These are phyloP conservation scores for Curvularia hawaiiensis DNA, from an alignment of 2,329 filamentous ascomycete genomes.

Conservation along the genomic window DNA sequence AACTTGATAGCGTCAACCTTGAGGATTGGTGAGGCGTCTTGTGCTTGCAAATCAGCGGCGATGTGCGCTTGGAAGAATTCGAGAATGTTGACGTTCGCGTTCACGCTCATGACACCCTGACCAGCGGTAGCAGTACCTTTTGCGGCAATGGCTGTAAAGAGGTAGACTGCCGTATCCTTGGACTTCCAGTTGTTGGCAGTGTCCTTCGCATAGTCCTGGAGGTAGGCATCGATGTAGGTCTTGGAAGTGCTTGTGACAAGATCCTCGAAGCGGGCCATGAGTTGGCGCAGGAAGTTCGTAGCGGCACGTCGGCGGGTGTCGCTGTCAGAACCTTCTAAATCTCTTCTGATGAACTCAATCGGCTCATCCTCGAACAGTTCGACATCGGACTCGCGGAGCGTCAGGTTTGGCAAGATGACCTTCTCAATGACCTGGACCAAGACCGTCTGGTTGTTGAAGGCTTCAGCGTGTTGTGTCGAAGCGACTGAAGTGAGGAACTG, in stretches of 20 bases:
- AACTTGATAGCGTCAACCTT: conserved; percentile 99
- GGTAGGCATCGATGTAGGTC: conserved; percentile 84
- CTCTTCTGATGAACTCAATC: conserved; percentile 95
- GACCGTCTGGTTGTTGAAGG: conserved; percentile 82
- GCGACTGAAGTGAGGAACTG: conserved; percentile 94
- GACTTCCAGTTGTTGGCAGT: conserved; percentile 81
- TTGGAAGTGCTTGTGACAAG: conserved; percentile 86
- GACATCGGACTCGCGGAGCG: conserved; percentile 87
- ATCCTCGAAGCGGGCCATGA: conserved; percentile 86
- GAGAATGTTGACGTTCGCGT: conserved; percentile 79
- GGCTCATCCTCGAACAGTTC: conserved; percentile 98
- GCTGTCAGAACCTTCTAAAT: conserved; percentile 94
- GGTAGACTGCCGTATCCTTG: conserved; percentile 97
- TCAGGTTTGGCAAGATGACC: conserved; percentile 92
- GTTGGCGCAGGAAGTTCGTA: conserved; percentile 88
- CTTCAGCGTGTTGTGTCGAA: conserved; percentile 74
- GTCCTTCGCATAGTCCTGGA: conserved; percentile 73
- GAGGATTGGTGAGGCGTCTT: conserved; percentile 77
- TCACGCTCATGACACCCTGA: conserved; percentile 90
- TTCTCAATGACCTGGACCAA: conserved; percentile 91
- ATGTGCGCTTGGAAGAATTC: conserved; percentile 95
- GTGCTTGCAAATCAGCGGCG: conserved; percentile 81
- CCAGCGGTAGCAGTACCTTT: conserved; percentile 86
- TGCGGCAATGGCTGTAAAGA: conserved; percentile 92
- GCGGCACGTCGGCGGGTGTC: conserved; percentile 91